phyloP scores from a whole-genome alignment of 2,329 filamentous ascomycete genomes.

The Pleoardoris graminearum region DNA sequence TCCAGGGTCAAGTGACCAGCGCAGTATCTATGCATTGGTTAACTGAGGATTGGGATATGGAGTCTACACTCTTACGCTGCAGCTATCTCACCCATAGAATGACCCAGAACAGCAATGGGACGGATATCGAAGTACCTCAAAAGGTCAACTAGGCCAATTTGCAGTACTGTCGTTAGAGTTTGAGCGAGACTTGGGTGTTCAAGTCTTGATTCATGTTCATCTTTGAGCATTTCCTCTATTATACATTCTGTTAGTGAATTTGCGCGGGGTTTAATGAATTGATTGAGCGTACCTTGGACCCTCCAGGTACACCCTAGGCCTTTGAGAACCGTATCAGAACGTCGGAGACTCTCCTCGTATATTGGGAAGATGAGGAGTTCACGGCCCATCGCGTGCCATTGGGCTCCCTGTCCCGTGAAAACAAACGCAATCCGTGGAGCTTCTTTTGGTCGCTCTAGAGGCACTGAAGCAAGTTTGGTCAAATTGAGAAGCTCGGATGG shows the following conservation, averaged over 20 bases:
- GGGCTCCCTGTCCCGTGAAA: slow-evolving; percentile 25
- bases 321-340: not conserved
- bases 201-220: not conserved
- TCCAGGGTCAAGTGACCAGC: too few species aligned
- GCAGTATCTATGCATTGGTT: too few species aligned
- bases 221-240: not conserved
- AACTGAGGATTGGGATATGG: too few species aligned
- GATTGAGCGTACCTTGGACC: not conserved
- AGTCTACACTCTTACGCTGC: too few species aligned
- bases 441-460: not conserved
- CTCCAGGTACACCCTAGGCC: slow-evolving; percentile 1
- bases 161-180: slow-evolving; percentile 17
- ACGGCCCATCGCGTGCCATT: slow-evolving; percentile 17
- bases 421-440: slow-evolving; percentile 12
- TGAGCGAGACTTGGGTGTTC: too few species aligned
- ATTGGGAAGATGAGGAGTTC: slow-evolving; percentile 1
- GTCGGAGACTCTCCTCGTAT: not conserved
- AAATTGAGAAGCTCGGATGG: not conserved
- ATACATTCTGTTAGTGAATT: not conserved
- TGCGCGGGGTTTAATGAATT: too few species aligned
- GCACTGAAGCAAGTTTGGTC: not conserved
- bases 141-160: slow-evolving; percentile 21
- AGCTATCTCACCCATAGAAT: slow-evolving; percentile 22
- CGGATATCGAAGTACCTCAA: slow-evolving; percentile 12
- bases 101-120: slow-evolving; percentile 16